These are phyloP conservation scores for Hyphopichia wangnamkhiaoensis DNA, from an alignment of 1,139 yeast genomes.

Conservation along the genomic window DNA sequence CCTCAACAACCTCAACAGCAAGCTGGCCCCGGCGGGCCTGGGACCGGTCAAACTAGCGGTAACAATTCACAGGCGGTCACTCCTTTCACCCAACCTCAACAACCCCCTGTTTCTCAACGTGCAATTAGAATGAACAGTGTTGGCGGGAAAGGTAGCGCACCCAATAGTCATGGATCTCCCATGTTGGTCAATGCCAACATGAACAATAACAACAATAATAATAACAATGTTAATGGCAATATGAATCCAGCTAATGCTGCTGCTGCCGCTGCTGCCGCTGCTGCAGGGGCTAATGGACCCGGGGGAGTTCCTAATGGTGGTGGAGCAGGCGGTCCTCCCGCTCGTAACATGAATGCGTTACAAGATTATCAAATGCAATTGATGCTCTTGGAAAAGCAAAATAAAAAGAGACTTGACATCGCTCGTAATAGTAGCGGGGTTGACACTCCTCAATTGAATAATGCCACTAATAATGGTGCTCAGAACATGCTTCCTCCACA, in stretches of 20 bases:
- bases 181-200: not conserved
- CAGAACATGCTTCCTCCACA: conserved; percentile 19
- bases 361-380: conserved; percentile 79
- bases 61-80: conserved; percentile 9
- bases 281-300: conserved; percentile 5
- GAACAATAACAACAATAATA: conserved; percentile 9
- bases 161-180: not conserved
- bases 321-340: conserved; percentile 7
- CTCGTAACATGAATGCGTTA: conserved; percentile 45
- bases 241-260: conserved; percentile 3
- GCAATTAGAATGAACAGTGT: conserved; percentile 15
- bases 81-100: conserved; percentile 12
- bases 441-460: conserved; percentile 13
- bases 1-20: conserved; percentile 17
- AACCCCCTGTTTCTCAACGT: not conserved
- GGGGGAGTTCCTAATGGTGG: conserved; percentile 10
- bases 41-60: conserved; percentile 1
- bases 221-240: conserved; percentile 8
- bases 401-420: conserved; percentile 60
- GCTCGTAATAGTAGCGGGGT: conserved; percentile 40
- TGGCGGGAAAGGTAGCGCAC: not conserved
- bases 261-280: conserved; percentile 3
- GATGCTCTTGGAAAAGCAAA: conserved; percentile 69
- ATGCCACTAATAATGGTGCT: conserved; percentile 2
- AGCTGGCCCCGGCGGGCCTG: conserved; percentile 5